Base-by-base conservation (phyloP, 495 filamentous ascomycete species). In the Collariella sp. region DNA sequence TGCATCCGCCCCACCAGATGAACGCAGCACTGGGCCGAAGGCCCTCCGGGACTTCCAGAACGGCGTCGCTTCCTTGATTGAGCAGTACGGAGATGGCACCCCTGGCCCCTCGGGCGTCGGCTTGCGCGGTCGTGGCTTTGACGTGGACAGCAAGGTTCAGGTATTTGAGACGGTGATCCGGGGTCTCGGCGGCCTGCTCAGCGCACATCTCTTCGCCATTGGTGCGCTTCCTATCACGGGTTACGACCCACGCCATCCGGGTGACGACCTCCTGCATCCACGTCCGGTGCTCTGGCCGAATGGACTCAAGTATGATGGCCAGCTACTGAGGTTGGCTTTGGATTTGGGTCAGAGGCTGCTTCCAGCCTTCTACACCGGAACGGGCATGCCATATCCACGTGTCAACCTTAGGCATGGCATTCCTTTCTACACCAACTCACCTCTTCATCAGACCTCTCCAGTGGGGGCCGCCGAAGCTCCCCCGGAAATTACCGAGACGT, bases 151-250 rank as follows among this genome's bases (percentile, higher is more conserved):
- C 68, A 96, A 96, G 69, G 93, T 98, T 9, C 89, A 98, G 70
- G 88, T 98, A 33, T 98, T 98, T 65, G 93, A 98, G 70, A 96
- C 90, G 2, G 90, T 95, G 10, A 98, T 98, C 65, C 78, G 93
- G 57, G 91, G 91, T 24, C 79, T 98, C 46, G 93, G 94, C 16
- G 93, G 93, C 19, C 71, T 98, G 29, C 72, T 98, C 42, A 95
- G 89, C 60, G 89, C 94, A 7, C 93, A 98, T 72, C 74, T 96
- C 22, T 98, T 97, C 67, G 90, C 93, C 13, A 73, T 89, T 42
- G 91, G 88, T 34, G 89, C 93, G 20, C 71, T 95, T 46, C 91
- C 91, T 1, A 95, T 96, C 47, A 75, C 72, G 22, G 83, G 85
- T 29, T 96, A 95, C 65, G 58, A 78, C 3, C 82, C 85, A 34